A percentile compares a stretch with the other conserved stretches of the same genome.
These are phyloP conservation scores for Cardamine resedifolia DNA, from an alignment of 345 rosid genomes.

Conservation along the genomic window DNA sequence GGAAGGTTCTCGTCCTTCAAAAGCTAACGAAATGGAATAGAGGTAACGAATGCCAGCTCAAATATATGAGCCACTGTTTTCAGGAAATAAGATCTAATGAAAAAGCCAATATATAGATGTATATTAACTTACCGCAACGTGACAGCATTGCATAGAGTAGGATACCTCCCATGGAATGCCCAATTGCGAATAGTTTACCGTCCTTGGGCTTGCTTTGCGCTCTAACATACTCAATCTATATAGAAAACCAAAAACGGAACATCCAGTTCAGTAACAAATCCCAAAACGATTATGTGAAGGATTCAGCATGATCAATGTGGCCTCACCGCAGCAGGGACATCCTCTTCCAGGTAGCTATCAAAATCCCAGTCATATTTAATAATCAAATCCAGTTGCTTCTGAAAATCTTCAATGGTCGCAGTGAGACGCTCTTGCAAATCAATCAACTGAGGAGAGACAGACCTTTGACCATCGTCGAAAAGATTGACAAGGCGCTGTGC, in stretches of 20 bases:
- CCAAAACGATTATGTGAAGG: background rate
- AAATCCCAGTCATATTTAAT: conserved; percentile 95
- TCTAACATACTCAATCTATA: conserved; percentile 43
- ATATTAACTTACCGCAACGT: conserved; percentile 33
- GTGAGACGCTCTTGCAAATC: conserved; percentile 80
- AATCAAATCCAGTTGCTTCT: conserved; percentile 90
- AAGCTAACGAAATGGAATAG: conserved; percentile 49
- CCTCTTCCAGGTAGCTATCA: conserved; percentile 89
- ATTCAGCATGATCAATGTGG: conserved; percentile 39
- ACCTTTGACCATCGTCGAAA: conserved; percentile 76
- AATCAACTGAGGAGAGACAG: conserved; percentile 81
- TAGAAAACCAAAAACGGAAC: conserved; percentile 34
- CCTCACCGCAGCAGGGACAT: conserved; percentile 99
- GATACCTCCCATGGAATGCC: conserved; percentile 58
- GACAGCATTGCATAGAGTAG: conserved; percentile 46
- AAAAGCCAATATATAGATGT: conserved; percentile 5
- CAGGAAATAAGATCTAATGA: conserved; percentile 1
- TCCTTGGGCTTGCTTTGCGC: conserved; percentile 62
- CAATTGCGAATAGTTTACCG: conserved; percentile 77
- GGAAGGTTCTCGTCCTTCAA: conserved; percentile 66
- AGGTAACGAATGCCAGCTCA: background rate
- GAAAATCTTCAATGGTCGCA: conserved; percentile 82
- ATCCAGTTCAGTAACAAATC: conserved; percentile 13
- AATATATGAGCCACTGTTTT: conserved; percentile 3
- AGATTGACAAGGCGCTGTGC: conserved; percentile 70